These are phyloP conservation scores for Alternaria triticina DNA, from an alignment of 2,329 filamentous ascomycete genomes.

Conservation along the genomic window DNA sequence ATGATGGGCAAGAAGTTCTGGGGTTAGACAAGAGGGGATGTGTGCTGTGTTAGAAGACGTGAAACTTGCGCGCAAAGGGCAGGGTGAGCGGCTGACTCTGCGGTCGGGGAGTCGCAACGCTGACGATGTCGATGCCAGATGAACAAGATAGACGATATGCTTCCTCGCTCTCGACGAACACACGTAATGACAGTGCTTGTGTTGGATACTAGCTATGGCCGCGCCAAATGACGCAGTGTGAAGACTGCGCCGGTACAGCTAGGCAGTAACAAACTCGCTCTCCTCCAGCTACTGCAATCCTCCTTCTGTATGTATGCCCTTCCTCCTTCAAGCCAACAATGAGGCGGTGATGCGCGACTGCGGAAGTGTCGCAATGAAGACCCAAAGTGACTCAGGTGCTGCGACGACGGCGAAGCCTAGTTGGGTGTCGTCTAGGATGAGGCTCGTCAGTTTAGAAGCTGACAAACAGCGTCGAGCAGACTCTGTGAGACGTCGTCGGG, in stretches of 20 bases:
- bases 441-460: not conserved
- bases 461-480: not conserved
- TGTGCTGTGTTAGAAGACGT: slow-evolving; percentile 11
- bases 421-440: slow-evolving; percentile 1
- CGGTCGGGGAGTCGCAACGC: slow-evolving; percentile 33
- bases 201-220: slow-evolving; percentile 58
- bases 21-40: slow-evolving; percentile 29
- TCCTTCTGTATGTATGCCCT: slow-evolving; percentile 34
- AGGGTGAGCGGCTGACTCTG: slow-evolving; percentile 31
- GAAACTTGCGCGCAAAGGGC: slow-evolving; percentile 25
- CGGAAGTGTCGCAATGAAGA: slow-evolving; percentile 14
- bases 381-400: slow-evolving; percentile 1
- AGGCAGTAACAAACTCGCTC: slow-evolving; percentile 42
- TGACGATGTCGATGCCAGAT: slow-evolving; percentile 37
- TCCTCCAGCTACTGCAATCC: slow-evolving; percentile 43
- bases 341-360: slow-evolving; percentile 25
- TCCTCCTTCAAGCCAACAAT: slow-evolving; percentile 38
- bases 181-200: slow-evolving; percentile 50
- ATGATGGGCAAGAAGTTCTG: slow-evolving; percentile 58
- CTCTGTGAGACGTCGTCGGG: not conserved
- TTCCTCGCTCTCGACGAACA: slow-evolving; percentile 50
- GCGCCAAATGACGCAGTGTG: slow-evolving; percentile 42
- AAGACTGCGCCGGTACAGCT: slow-evolving; percentile 39
- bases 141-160: slow-evolving; percentile 48
- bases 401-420: not conserved